These are phyloP conservation scores for Anaeramoeba ignava DNA, from an alignment of 78 protist genomes.

Conservation along the genomic window DNA sequence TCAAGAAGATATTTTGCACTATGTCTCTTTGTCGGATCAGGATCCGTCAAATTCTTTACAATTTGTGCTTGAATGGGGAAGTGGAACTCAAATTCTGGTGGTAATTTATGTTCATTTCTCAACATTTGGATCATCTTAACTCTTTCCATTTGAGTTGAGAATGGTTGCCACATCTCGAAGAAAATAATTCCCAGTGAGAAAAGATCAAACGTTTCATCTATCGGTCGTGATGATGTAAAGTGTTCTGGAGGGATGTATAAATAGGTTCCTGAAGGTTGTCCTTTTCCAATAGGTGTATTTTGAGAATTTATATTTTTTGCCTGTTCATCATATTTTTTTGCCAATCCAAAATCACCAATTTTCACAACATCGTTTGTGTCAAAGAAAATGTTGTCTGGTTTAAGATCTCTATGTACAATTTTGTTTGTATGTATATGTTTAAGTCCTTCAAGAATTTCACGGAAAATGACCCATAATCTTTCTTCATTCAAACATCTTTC, in stretches of 20 bases:
- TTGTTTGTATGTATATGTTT: not conserved
- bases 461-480: not conserved
- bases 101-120: not conserved
- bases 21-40: not conserved
- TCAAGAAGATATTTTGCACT: too few species aligned
- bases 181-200: not conserved
- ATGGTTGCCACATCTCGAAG: not conserved
- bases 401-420: not conserved
- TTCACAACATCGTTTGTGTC: not conserved
- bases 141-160: not conserved
- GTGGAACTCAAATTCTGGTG: not conserved
- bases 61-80: not conserved
- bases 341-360: conserved; percentile 1
- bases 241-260: not conserved
- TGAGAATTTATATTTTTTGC: not conserved
- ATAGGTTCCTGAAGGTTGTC: not conserved
- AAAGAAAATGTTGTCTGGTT: not conserved
- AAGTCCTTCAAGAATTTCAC: not conserved
- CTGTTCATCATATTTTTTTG: not conserved
- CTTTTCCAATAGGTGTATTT: not conserved
- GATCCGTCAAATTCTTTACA: not conserved
- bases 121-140: not conserved
- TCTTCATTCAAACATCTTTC: not conserved
- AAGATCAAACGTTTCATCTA: not conserved
- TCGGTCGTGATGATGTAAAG: not conserved